phyloP scores from a whole-genome alignment of 192 early-diverging fungal genomes.

The Rhizoclosmatium globosum region DNA sequence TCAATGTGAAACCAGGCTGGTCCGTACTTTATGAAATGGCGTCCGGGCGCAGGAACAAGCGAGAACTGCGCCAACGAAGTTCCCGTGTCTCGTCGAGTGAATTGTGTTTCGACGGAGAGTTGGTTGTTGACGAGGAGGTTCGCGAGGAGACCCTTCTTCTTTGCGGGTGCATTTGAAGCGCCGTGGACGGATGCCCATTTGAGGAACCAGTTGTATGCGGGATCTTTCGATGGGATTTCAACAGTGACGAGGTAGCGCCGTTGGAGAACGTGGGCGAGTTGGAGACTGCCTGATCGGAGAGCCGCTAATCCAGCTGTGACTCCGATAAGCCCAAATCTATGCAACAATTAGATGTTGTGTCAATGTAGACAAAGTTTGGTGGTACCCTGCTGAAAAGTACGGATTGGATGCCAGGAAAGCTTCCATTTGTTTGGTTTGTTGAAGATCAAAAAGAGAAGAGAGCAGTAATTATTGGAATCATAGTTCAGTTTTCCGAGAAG shows the following conservation, averaged over 20 bases:
- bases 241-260: slow-evolving; percentile 87
- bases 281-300: slow-evolving; percentile 73
- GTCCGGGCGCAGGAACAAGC: slow-evolving; percentile 92
- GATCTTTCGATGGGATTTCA: slow-evolving; percentile 95
- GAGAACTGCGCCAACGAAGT: slow-evolving; percentile 82
- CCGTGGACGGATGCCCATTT: slow-evolving; percentile 72
- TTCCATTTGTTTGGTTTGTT: slow-evolving; percentile 19
- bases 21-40: slow-evolving; percentile 82
- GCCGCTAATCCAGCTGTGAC: slow-evolving; percentile 84
- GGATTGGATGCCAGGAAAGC: slow-evolving; percentile 73
- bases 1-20: slow-evolving; percentile 81
- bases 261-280: slow-evolving; percentile 72
- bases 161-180: slow-evolving; percentile 42
- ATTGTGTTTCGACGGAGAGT: slow-evolving; percentile 87
- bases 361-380: no score
- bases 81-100: slow-evolving; percentile 89
- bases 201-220: slow-evolving; percentile 92
- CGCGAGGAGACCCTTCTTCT: slow-evolving; percentile 40
- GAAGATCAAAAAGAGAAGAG: no score
- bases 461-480: no score
- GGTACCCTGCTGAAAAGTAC: slow-evolving; percentile 88
- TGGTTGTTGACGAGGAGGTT: slow-evolving; percentile 58
- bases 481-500: no score
- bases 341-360: not conserved
- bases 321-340: slow-evolving; percentile 84